Evolutionary conservation across 345 rosid species (phyloP), one percentile per base, ranked within the genome.

Genomic region (Salix dunnii): DNA sequence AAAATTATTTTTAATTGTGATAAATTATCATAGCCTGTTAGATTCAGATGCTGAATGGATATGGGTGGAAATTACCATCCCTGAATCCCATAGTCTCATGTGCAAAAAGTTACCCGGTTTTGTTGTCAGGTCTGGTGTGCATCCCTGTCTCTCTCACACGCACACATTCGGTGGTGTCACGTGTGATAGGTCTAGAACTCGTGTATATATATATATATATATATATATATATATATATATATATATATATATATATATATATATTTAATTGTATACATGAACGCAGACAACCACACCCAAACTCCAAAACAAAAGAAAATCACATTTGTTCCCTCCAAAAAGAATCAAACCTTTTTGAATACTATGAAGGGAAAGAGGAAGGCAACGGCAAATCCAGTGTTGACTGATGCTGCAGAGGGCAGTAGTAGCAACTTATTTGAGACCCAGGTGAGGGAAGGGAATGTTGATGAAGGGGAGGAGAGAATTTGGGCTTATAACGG

Each of bases 301-400:
- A n/a, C 5, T 55, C 62, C 27, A 55, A 9, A 40, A 40, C 43
- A 40, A 55, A 21, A 55, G 13, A 9, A 63, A 40, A 14, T 68
- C 30, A 68, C 31, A 21, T 27, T 63, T 28, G n/a, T 64, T 27
- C 68, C 68, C 38, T 16, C 33, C 68, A 64, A 64, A 27, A 64
- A 27, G 21, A 31, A 64, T 64, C 68, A 64, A 18, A 66, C 43
- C 17, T 66, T 30, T 30, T 66, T 30, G 69, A 66, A 36, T 17
- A 21, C 18, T 6, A 66, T 66, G 69, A 66, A 66, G 69, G 71
- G 71, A 38, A 68, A 68, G 43, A 36, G 71, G 43, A 68, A 38
- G 71, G 53, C 53, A 36, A 36, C 71, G 4, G 30, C 71, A 36
- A 68, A 68, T 68, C 49, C 71, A 1, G 48, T 36, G 30, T 18